A percentile compares a stretch with the other conserved stretches of the same genome.
phyloP scores from a whole-genome alignment of 2,329 filamentous ascomycete species.

The Herpotrichia juniperi region DNA sequence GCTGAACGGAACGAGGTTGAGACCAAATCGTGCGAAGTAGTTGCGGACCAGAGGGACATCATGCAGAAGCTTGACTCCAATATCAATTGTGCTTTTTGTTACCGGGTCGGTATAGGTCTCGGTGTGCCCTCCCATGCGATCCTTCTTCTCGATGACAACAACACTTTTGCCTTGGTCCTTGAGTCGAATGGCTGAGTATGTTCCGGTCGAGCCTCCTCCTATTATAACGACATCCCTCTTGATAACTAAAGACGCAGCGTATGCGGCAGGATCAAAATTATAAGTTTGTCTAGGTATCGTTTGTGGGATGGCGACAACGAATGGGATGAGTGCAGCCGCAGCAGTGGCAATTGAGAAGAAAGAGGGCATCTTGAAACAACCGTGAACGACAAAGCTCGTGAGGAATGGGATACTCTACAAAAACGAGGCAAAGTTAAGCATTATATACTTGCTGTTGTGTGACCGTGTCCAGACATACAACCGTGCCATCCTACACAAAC shows the following conservation, averaged over 20 bases:
- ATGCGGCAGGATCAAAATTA: conserved; percentile 1
- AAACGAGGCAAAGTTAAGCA: too few relatives aligned
- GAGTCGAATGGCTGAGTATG: conserved; percentile 49
- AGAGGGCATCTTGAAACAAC: background rate
- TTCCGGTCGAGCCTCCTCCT: conserved; percentile 51
- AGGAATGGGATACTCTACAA: too few relatives aligned
- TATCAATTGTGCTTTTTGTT: conserved; percentile 37
- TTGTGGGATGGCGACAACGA: background rate
- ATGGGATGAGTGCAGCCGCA: background rate
- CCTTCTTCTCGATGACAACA: conserved; percentile 48
- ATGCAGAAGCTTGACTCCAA: conserved; percentile 44
- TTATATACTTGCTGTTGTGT: too few relatives aligned
- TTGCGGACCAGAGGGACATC: conserved; percentile 48
- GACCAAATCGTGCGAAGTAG: conserved; percentile 52
- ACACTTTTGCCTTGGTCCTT: conserved; percentile 45
- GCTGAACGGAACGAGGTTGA: background rate
- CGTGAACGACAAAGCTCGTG: too few relatives aligned
- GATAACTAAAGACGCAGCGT: conserved; percentile 3
- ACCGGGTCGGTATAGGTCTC: conserved; percentile 52
- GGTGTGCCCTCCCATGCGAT: conserved; percentile 55
- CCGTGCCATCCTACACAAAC: too few relatives aligned
- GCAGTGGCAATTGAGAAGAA: background rate
- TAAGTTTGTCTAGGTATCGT: too few relatives aligned
- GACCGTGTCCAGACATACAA: too few relatives aligned
- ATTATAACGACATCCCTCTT: conserved; percentile 45